A percentile compares a stretch with the other conserved stretches of the same genome.
Conservation (phyloP, 2,329 filamentous ascomycete genomes). For the Didymella exigua region DNA sequence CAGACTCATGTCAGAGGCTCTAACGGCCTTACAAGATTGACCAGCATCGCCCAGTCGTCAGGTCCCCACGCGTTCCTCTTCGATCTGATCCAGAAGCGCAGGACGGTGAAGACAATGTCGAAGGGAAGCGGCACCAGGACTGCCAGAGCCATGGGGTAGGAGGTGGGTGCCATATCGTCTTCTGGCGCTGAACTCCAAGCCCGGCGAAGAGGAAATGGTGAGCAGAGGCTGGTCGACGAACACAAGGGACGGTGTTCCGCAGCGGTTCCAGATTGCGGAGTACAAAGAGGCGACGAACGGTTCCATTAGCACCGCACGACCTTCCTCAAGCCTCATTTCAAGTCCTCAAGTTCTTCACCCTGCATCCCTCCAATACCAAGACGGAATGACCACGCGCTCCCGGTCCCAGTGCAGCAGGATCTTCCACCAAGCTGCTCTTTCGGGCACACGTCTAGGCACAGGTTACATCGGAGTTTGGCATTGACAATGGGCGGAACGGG, state of each 20-base stretch:
- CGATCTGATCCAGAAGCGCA: constrained; percentile 19
- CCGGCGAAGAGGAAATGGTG: not conserved
- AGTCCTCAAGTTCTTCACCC: constrained; percentile 1
- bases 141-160: constrained; percentile 20
- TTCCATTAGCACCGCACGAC: not conserved
- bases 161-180: constrained; percentile 17
- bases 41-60: constrained; percentile 23
- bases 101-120: constrained; percentile 13
- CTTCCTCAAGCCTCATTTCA: constrained; percentile 8
- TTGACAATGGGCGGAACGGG: constrained; percentile 12
- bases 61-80: constrained; percentile 21
- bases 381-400: constrained; percentile 12
- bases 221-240: not conserved
- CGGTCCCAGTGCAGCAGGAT: not conserved
- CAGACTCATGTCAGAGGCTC: not conserved
- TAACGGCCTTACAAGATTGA: constrained; percentile 11
- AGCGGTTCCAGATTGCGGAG: not conserved
- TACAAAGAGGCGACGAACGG: not conserved
- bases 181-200: not conserved
- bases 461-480: constrained; percentile 10
- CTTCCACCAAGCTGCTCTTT: not conserved
- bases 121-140: constrained; percentile 15
- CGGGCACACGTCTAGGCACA: not conserved
- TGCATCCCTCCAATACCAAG: constrained; percentile 10
- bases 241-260: not conserved